Base-by-base conservation (phyloP, 257 asterid genomes). In the Solanum medicagineum region DNA sequence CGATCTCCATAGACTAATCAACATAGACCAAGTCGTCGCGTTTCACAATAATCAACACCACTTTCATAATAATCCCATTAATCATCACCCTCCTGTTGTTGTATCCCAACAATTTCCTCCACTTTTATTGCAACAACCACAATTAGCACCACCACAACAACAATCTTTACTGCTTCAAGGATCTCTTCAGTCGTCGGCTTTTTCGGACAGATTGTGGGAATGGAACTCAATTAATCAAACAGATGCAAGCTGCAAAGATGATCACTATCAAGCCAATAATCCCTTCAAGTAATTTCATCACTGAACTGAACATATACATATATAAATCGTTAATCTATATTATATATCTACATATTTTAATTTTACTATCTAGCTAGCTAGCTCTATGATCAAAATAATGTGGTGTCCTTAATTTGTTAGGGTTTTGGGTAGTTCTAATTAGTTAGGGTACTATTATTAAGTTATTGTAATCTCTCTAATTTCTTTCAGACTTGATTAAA, bases 201-300 rank as follows among this genome's bases (percentile, higher is more conserved):
- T 89, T 73, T 53, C 93, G 1, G 97, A 93, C 51, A 89, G 95
- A 81, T 77, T 94, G 89, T 96, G 99, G 99, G 99, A 94, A 56
- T 96, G 99, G 99, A 94, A 54, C 86, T 89, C 88, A 20, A 80
- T 89, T 14, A 42, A 75, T 22, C 75, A 77, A 69, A 45, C 68
- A 60, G 69, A 49, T 79, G 56, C 42, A 45, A 85, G 29, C 47
- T 51, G 66, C 81, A 74, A 80, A 63, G 66, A 63, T 69, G 65
- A 80, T 70, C 80, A 42, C 7, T 77, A 62, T 3, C 55, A 36
- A 19, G 14, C 17, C 57, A 56, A 19, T 24, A 51, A 47, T 55
- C 80, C 85, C 24, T 81, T 86, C 83, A 81, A 69, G 83, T 86
- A 44, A 83, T 40, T 19, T 80, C 26, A 80, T 40, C 1, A 22